These are phyloP conservation scores for Cicer chorassanicum DNA, from an alignment of 306 rosid genomes.

Conservation along the genomic window DNA sequence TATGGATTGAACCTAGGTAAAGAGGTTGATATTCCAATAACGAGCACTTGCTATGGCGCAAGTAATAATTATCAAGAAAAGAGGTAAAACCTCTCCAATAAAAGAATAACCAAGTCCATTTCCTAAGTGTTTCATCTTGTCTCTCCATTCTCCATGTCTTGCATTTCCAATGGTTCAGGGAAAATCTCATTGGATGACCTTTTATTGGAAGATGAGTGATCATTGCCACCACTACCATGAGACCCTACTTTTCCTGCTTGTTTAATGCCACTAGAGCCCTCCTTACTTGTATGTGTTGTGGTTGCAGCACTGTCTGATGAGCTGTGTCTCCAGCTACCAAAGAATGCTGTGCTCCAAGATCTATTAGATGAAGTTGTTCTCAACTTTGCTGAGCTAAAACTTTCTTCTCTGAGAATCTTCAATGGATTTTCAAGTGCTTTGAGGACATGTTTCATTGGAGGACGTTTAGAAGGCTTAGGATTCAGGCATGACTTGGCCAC, in stretches of 20 bases:
- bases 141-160: slow-evolving; percentile 55
- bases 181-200: slow-evolving; percentile 83
- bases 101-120: slow-evolving; percentile 44
- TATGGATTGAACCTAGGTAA: slow-evolving; percentile 6
- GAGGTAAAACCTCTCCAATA: slow-evolving; percentile 13
- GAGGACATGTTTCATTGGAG: slow-evolving; percentile 81
- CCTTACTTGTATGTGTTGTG: slow-evolving; percentile 51
- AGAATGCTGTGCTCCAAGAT: slow-evolving; percentile 84
- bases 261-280: slow-evolving; percentile 52
- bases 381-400: slow-evolving; percentile 72
- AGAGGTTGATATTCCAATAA: not conserved
- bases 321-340: slow-evolving; percentile 91
- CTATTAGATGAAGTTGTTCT: slow-evolving; percentile 80
- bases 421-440: slow-evolving; percentile 96
- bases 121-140: slow-evolving; percentile 50
- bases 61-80: not conserved
- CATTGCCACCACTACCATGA: slow-evolving; percentile 74
- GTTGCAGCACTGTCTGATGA: slow-evolving; percentile 69
- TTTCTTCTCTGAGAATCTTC: slow-evolving; percentile 85
- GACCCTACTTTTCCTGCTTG: slow-evolving; percentile 74
- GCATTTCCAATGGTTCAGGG: slow-evolving; percentile 85
- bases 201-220: slow-evolving; percentile 77
- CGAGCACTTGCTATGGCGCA: slow-evolving; percentile 30
- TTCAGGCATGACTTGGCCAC: slow-evolving; percentile 94
- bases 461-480: slow-evolving; percentile 84